Percentiles rank a stretch among this genome's conserved stretches.
Conservation (phyloP, 169 alveolate species). For the Eimeria sp. region DNA sequence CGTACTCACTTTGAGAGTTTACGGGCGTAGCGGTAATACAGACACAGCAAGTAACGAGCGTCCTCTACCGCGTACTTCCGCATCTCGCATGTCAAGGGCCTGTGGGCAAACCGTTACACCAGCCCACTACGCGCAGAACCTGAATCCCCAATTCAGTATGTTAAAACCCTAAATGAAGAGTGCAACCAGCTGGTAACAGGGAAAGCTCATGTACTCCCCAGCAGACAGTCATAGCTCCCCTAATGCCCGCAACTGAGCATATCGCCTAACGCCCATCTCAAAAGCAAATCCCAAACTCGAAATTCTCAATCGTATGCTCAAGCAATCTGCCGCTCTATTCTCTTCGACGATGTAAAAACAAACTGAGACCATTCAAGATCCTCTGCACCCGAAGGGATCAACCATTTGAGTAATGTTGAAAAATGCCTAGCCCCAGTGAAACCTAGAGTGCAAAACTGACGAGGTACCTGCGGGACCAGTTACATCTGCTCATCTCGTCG, state of each 20-base stretch:
- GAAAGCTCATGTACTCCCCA: background rate
- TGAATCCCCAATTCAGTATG: background rate
- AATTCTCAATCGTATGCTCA: background rate
- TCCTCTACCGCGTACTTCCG: background rate
- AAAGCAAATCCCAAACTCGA: background rate
- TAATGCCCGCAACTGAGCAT: background rate
- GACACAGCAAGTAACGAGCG: background rate
- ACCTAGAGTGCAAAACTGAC: background rate
- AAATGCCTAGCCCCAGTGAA: background rate
- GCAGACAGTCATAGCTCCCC: background rate
- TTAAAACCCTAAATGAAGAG: background rate
- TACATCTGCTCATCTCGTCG: background rate
- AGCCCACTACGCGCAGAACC: background rate
- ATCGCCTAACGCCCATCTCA: background rate
- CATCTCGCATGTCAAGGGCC: slow-evolving; percentile 18
- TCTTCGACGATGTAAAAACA: background rate
- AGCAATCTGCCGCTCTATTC: background rate
- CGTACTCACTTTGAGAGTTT: background rate
- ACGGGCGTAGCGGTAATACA: background rate
- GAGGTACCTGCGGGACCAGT: slow-evolving; percentile 35
- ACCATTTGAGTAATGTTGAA: background rate
- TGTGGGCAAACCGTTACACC: background rate
- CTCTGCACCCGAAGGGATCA: background rate
- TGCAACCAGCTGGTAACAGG: background rate
- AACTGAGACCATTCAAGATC: background rate